A percentile compares a stretch with the other conserved stretches of the same genome.
phyloP scores from a whole-genome alignment of 2,329 filamentous ascomycete species.

The Pestalotiopsis sp. region DNA sequence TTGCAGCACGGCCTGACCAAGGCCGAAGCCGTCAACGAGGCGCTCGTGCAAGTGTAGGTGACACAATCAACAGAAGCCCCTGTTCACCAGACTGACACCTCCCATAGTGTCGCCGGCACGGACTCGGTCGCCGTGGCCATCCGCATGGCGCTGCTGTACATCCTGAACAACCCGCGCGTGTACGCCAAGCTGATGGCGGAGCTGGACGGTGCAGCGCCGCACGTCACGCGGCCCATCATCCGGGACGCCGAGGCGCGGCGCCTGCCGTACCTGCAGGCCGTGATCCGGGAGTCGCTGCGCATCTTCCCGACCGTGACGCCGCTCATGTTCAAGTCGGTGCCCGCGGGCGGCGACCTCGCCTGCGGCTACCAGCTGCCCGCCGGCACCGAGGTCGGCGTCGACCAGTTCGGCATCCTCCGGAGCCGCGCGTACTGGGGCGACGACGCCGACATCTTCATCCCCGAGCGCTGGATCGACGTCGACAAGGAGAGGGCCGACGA shows the following conservation, averaged over 20 bases:
- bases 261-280: conserved; percentile 22
- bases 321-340: conserved; percentile 19
- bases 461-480: conserved; percentile 17
- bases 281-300: conserved; percentile 18
- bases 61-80: neutral
- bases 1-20: conserved; percentile 16
- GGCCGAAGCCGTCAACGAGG: conserved; percentile 19
- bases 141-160: conserved; percentile 17
- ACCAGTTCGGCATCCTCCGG: conserved; percentile 7
- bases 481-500: conserved; percentile 9
- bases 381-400: conserved; percentile 15
- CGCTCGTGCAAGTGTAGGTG: conserved; percentile 20
- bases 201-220: conserved; percentile 8
- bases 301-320: conserved; percentile 17
- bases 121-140: conserved; percentile 19
- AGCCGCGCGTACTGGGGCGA: conserved; percentile 7
- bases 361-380: conserved; percentile 14
- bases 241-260: conserved; percentile 18
- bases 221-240: conserved; percentile 11
- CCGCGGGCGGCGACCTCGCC: conserved; percentile 17
- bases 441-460: conserved; percentile 15
- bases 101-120: conserved; percentile 18
- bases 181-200: conserved; percentile 19
- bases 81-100: neutral
- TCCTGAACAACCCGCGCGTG: conserved; percentile 15